Base-by-base conservation (phyloP, 1,284 basidiomycete species). In the Leucoagaricus sp. region DNA sequence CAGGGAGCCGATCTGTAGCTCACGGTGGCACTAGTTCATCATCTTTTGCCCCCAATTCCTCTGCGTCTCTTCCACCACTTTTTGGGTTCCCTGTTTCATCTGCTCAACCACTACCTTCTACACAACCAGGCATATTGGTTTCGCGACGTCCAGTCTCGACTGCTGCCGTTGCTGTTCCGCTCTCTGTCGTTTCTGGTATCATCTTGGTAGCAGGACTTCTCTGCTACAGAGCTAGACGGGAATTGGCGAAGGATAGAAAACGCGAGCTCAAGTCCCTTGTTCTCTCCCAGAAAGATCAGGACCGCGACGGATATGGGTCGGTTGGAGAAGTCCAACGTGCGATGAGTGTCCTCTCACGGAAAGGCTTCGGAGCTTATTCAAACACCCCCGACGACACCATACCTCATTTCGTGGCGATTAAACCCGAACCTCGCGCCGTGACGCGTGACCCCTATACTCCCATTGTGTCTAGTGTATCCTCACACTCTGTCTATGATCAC, bases 131-230 rank as follows among this genome's bases (percentile, higher is more conserved):
- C 25, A 54, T 70, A 36, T 61, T 71, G 12, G 67, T 71, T 8
- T 67, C 68, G 4, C 72, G 63, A 47, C 58, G 62, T 4, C 67
- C 72, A 9, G 65, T 71, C 3, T 74, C 78, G 3, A 65, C 69
- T 25, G 76, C 73, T 0, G 77, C 78, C 1, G 72, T 76, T 52
- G 78, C 75, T 13, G 70, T 80, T 19, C 80, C 79, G 1, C 69
- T 82, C 33, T 74, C 77, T 3, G 68, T 78, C 53, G 70, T 79
- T 19, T 69, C 68, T 28, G 69, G 68, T 19, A 72, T 81, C 58
- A 58, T 79, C 33, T 58, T 81, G 19, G 61, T 72, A 25, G 78
- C 77, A 0, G 61, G 64, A 33, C 65, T 64, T 12, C 63, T 79
- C 15, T 65, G 65, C 3, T 46, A 72, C 49, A 64, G 64, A 9